Conservation (phyloP, 2,329 filamentous ascomycete species). For the Cordyceps militaris region DNA sequence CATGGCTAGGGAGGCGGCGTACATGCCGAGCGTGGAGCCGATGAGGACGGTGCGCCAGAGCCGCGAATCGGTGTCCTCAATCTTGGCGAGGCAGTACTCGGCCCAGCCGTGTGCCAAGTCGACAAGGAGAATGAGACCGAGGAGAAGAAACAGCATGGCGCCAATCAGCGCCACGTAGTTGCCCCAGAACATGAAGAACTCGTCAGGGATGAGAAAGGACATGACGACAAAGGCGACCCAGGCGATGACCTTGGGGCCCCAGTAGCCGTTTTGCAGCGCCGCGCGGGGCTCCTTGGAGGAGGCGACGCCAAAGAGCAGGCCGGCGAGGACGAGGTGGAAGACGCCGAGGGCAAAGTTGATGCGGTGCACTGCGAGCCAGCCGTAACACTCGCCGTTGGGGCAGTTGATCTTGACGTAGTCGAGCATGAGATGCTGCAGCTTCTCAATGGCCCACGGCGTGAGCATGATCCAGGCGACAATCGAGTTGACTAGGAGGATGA, state of each 20-base stretch:
- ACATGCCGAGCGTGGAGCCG: slow-evolving; percentile 91
- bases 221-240: slow-evolving; percentile 84
- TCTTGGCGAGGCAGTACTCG: slow-evolving; percentile 89
- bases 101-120: slow-evolving; percentile 96
- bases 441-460: slow-evolving; percentile 96
- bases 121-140: slow-evolving; percentile 86
- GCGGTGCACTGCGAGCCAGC: slow-evolving; percentile 92
- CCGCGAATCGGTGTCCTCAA: slow-evolving; percentile 79
- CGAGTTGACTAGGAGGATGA: slow-evolving; percentile 92
- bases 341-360: slow-evolving; percentile 96
- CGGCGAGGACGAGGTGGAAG: slow-evolving; percentile 82
- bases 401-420: slow-evolving; percentile 96
- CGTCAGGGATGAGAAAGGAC: slow-evolving; percentile 92
- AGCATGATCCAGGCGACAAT: slow-evolving; percentile 99
- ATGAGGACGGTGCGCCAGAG: slow-evolving; percentile 83
- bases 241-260: slow-evolving; percentile 89
- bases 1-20: slow-evolving; percentile 82
- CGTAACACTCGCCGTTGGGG: slow-evolving; percentile 82
- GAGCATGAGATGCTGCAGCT: slow-evolving; percentile 82
- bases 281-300: slow-evolving; percentile 84
- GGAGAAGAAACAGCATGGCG: slow-evolving; percentile 87
- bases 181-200: slow-evolving; percentile 92
- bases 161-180: slow-evolving; percentile 85
- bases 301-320: slow-evolving; percentile 77
- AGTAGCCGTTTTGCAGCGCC: slow-evolving; percentile 93